Evolutionary conservation across 345 rosid genomes (phyloP).

Genomic region (Rhodamnia rubescens): DNA sequence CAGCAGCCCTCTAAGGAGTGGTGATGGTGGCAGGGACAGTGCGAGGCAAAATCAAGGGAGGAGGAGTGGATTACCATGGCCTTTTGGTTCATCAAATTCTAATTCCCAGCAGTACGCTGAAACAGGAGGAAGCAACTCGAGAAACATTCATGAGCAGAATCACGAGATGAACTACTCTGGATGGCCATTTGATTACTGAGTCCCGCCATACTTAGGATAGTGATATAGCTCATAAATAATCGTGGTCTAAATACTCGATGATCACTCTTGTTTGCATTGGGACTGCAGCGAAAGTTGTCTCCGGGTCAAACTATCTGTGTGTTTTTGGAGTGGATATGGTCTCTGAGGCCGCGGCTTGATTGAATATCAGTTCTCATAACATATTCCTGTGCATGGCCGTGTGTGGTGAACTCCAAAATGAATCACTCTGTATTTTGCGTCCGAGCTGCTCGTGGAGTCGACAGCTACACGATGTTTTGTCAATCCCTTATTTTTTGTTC

Average conservation of each 20-base stretch:
- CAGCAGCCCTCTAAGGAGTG: neutral
- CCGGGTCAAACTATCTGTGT: neutral
- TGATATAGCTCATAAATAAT: neutral
- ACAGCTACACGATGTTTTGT: neutral
- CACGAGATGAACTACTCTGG: constrained; percentile 7
- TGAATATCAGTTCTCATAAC: neutral
- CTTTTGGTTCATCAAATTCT: neutral
- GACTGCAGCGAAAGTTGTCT: neutral
- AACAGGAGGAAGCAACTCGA: neutral
- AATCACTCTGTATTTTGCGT: neutral
- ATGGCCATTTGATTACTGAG: constrained; percentile 10
- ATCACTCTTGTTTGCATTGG: neutral
- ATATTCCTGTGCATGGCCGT: neutral
- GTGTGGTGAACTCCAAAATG: neutral
- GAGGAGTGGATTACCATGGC: constrained; percentile 1
- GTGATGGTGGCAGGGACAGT: neutral
- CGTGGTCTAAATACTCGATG: neutral
- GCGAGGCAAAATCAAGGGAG: neutral
- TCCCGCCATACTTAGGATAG: neutral
- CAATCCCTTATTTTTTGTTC: too few species aligned
- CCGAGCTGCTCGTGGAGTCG: neutral
- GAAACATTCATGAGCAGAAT: neutral
- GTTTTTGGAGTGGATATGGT: neutral
- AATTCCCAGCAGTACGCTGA: neutral
- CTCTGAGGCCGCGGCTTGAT: neutral